Base-by-base conservation (phyloP, 345 rosid species). In the Eucalyptus pauciflora region DNA sequence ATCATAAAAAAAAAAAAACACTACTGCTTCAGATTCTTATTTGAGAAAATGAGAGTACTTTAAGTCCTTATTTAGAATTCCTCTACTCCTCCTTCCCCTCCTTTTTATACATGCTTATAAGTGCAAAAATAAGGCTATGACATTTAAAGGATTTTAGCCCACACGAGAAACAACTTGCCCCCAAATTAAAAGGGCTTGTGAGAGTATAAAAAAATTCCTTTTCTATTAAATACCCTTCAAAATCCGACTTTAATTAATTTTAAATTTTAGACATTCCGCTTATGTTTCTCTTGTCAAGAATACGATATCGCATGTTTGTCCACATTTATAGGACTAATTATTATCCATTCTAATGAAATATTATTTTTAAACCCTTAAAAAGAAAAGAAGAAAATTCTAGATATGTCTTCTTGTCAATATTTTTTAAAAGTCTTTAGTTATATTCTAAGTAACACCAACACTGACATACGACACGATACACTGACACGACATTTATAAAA, bases 11-110 rank as follows among this genome's bases (percentile, higher is more conserved):
- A 37, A 37, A 37, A 37, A 37, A 37, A 37, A 37, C 3, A 33
- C 2, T 33, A 33, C 37, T 33, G 37, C 43, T 43, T 56, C 2
- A 20, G 0, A 6, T 56, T 24, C 1, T 56, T 22, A 24, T 56
- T 56, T 0, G 1, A 56, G 1, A 22, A 60, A 60, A 27, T 5
- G 3, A 27, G 7, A 60, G 2, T 2, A 27, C 15, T 12, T 27
- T 1, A 3, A 9, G 5, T 22, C 0, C 11, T 56, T 56, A 56
- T 56, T 22, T 56, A 56, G 1, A 22, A 56, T 56, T 56, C 7
- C 13, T 58, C 22, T 17, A 1, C 56, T 18, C 24, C 1, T 9
- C 56, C 58, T 52, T 52, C 4, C 10, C 22, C 24, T 52, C 4
- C 10, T 27, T 11, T 60, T 64, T 3, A n/a, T 33, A 41, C 37